Conservation (phyloP, 2,329 filamentous ascomycete species). For the Gyromitra esculenta region DNA sequence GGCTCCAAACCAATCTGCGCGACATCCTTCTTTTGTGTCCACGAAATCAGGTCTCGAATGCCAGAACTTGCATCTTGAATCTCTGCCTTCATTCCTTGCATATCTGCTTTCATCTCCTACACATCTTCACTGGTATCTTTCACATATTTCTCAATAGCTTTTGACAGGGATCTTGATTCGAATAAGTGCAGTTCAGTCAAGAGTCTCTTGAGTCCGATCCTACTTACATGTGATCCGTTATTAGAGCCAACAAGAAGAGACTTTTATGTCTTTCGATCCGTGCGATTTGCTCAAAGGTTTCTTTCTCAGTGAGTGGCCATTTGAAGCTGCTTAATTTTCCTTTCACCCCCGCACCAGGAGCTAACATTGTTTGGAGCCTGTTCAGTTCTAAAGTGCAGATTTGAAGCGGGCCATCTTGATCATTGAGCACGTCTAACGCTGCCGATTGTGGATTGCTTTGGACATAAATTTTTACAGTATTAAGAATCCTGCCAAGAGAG, state of each 20-base stretch:
- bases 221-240: too few species aligned
- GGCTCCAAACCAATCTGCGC: background rate
- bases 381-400: background rate
- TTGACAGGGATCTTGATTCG: background rate
- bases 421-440: background rate
- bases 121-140: background rate
- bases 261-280: conserved; percentile 23
- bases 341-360: background rate
- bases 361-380: background rate
- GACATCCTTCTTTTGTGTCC: too few species aligned
- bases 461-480: background rate
- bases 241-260: background rate
- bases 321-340: background rate
- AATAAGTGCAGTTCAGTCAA: too few species aligned
- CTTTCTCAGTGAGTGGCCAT: conserved; percentile 8
- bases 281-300: background rate
- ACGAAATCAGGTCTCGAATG: too few species aligned
- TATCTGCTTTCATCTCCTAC: background rate
- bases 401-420: background rate
- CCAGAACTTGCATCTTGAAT: too few species aligned
- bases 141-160: background rate
- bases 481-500: conserved; percentile 3
- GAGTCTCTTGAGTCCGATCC: too few species aligned
- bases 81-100: background rate
- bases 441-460: background rate